Percentiles rank a stretch among this genome's conserved stretches.
phyloP scores from a whole-genome alignment of 1,284 basidiomycete genomes.

The Pyrrhoderma noxium region DNA sequence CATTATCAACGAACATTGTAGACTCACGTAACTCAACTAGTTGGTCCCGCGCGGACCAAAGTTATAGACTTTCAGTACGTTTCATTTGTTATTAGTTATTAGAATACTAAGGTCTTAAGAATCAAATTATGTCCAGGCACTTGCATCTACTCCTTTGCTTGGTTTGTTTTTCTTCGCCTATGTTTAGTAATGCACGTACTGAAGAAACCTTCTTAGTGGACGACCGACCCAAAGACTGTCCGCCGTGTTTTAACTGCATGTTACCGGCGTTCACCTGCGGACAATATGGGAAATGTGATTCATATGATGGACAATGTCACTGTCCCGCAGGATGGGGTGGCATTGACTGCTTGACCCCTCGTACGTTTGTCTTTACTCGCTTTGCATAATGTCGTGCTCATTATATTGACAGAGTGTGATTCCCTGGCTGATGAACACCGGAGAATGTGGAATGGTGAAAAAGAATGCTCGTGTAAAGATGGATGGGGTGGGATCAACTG shows the following conservation, averaged over 20 bases:
- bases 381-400: background rate
- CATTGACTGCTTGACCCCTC: slow-evolving; percentile 79
- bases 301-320: slow-evolving; percentile 84
- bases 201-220: background rate
- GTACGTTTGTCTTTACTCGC: slow-evolving; percentile 39
- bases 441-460: slow-evolving; percentile 67
- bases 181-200: background rate
- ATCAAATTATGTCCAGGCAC: background rate
- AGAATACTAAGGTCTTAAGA: background rate
- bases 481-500: slow-evolving; percentile 97
- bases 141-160: slow-evolving; percentile 9
- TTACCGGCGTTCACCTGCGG: slow-evolving; percentile 79
- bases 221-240: slow-evolving; percentile 41
- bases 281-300: slow-evolving; percentile 80
- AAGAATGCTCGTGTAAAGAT: slow-evolving; percentile 82
- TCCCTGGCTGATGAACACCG: slow-evolving; percentile 85
- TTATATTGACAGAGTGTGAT: slow-evolving; percentile 64
- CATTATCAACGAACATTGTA: background rate
- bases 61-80: slow-evolving; percentile 16
- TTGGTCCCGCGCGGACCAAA: slow-evolving; percentile 12
- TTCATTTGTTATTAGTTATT: background rate
- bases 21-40: slow-evolving; percentile 4
- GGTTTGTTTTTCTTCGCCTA: background rate
- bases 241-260: slow-evolving; percentile 82
- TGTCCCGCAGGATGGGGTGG: slow-evolving; percentile 90